These are phyloP conservation scores for Rhodamnia argentea DNA, from an alignment of 345 rosid species.

Conservation along the genomic window DNA sequence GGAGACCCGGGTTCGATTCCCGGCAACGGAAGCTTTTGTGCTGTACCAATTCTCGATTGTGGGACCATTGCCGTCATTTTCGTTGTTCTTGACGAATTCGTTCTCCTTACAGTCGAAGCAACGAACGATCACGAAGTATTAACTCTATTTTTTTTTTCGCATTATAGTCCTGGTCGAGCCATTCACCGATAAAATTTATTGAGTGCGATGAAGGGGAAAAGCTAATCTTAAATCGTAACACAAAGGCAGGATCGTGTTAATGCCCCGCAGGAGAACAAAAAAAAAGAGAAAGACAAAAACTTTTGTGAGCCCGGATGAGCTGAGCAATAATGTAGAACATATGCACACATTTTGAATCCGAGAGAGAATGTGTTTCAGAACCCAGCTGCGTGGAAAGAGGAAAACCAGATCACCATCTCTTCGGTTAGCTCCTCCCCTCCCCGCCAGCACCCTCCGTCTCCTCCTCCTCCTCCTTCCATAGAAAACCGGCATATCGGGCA, in stretches of 20 bases:
- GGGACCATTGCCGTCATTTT: no score
- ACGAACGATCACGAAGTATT: neutral
- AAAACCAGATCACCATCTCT: constrained; percentile 31
- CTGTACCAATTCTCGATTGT: no score
- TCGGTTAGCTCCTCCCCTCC: constrained; percentile 27
- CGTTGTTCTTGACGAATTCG: no score
- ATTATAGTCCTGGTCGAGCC: neutral
- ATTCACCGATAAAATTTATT: neutral
- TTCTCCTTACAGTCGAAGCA: neutral
- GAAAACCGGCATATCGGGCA: constrained; percentile 75
- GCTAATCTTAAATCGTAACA: neutral
- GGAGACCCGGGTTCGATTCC: constrained; percentile 98
- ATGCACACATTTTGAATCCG: neutral
- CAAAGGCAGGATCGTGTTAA: neutral
- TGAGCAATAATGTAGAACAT: neutral
- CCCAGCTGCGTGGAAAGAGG: constrained; percentile 37
- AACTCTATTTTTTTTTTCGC: neutral
- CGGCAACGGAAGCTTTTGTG: constrained; percentile 50
- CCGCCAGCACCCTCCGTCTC: neutral
- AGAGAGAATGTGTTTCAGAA: neutral
- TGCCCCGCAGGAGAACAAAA: no score
- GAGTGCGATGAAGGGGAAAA: neutral
- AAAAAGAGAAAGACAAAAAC: no score
- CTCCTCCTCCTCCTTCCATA: constrained; percentile 11
- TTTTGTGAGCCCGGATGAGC: neutral